Evolutionary conservation across 2,329 filamentous ascomycete species (phyloP).

Genomic region (Verticillium longisporum): DNA sequence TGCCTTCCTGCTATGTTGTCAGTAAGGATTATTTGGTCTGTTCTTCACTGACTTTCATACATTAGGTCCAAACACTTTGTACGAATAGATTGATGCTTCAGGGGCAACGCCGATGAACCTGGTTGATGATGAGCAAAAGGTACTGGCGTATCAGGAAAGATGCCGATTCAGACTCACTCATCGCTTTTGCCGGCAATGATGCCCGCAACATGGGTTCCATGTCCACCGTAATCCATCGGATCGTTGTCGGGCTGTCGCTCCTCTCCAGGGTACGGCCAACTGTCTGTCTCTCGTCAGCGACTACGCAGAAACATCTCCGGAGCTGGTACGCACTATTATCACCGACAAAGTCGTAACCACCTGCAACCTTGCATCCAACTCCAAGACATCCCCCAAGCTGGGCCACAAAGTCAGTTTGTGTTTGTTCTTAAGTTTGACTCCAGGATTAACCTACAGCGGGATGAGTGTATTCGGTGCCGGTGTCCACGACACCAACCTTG

Average conservation of each 20-base stretch:
- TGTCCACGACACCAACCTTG: slow-evolving; percentile 31
- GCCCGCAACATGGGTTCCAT: slow-evolving; percentile 39
- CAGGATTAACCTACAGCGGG: slow-evolving; percentile 18
- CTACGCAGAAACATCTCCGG: not conserved
- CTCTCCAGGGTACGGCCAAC: slow-evolving; percentile 4
- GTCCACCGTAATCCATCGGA: slow-evolving; percentile 15
- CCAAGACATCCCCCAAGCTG: slow-evolving; percentile 9
- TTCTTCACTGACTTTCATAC: not conserved
- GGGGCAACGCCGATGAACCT: slow-evolving; percentile 20
- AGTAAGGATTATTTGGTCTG: not conserved
- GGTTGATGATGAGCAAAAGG: not conserved
- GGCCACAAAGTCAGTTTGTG: not conserved
- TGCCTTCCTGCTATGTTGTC: not conserved
- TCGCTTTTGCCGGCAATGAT: slow-evolving; percentile 34
- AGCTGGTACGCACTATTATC: slow-evolving; percentile 7
- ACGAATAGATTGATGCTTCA: slow-evolving; percentile 16
- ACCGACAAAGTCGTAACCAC: slow-evolving; percentile 18
- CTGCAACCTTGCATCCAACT: slow-evolving; percentile 12
- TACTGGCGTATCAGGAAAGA: not conserved
- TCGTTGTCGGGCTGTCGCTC: not conserved
- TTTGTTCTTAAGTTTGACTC: not conserved
- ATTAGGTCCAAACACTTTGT: slow-evolving; percentile 17
- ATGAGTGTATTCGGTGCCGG: slow-evolving; percentile 31
- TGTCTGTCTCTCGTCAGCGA: not conserved
- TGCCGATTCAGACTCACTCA: not conserved